phyloP scores from a whole-genome alignment of 768 basidiomycete species.

The Collybiopsis confluens region DNA sequence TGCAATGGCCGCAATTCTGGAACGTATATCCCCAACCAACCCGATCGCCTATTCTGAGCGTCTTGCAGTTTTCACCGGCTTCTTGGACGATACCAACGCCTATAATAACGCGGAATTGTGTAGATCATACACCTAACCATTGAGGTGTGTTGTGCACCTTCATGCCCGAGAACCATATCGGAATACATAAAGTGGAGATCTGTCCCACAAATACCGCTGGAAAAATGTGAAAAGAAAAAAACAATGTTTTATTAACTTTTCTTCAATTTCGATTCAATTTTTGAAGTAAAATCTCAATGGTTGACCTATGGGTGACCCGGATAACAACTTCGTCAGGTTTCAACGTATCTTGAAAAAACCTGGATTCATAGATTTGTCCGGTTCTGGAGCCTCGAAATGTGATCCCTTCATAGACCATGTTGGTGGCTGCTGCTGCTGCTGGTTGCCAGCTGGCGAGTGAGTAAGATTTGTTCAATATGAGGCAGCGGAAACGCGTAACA shows the following conservation, averaged over 20 bases:
- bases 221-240: too few species aligned
- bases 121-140: neutral
- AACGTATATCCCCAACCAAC: slow-evolving; percentile 34
- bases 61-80: slow-evolving; percentile 19
- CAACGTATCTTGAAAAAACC: neutral
- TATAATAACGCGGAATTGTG: neutral
- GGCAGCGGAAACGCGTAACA: neutral
- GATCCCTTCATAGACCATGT: slow-evolving; percentile 6
- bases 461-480: too few species aligned
- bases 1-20: slow-evolving; percentile 26
- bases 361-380: neutral
- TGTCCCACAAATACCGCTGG: slow-evolving; percentile 31
- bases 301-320: slow-evolving; percentile 1
- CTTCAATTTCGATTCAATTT: neutral
- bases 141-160: slow-evolving; percentile 19
- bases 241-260: too few species aligned
- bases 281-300: too few species aligned
- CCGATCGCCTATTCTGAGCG: slow-evolving; percentile 24
- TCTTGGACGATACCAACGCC: slow-evolving; percentile 26
- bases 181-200: slow-evolving; percentile 27
- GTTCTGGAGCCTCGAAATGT: slow-evolving; percentile 6
- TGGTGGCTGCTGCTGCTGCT: neutral
- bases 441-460: neutral
- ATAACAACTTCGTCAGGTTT: slow-evolving; percentile 6
- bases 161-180: slow-evolving; percentile 37